Percentiles rank a stretch among this genome's conserved stretches.
These are phyloP conservation scores for Sporothrix inflata DNA, from an alignment of 2,329 filamentous ascomycete species.

Conservation along the genomic window DNA sequence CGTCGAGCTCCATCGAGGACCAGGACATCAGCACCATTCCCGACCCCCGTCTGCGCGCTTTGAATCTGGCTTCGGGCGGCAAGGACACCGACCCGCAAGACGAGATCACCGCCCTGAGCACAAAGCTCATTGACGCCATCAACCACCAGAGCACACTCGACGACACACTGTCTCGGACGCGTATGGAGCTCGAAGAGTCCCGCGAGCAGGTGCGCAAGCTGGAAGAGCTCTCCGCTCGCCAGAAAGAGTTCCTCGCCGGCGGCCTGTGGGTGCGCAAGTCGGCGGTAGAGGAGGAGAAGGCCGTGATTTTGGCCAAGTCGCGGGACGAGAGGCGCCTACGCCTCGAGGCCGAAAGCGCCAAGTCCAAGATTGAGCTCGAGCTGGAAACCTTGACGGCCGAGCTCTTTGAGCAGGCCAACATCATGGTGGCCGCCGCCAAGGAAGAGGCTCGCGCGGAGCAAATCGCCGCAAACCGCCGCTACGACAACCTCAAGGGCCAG, in stretches of 20 bases:
- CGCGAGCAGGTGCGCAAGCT: slow-evolving; percentile 68
- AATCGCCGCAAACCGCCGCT: slow-evolving; percentile 78
- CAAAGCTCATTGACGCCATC: slow-evolving; percentile 95
- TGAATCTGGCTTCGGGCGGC: slow-evolving; percentile 49
- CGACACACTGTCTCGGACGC: slow-evolving; percentile 79
- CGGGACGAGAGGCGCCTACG: slow-evolving; percentile 68
- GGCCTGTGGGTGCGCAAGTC: slow-evolving; percentile 77
- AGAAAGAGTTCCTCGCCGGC: slow-evolving; percentile 71
- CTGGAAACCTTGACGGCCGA: slow-evolving; percentile 87
- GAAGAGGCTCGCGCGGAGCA: slow-evolving; percentile 86
- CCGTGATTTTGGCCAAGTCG: slow-evolving; percentile 59
- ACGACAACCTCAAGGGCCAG: slow-evolving; percentile 83
- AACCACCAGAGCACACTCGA: slow-evolving; percentile 94
- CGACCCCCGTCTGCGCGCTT: slow-evolving; percentile 60
- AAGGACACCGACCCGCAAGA: slow-evolving; percentile 59
- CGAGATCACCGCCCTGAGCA: slow-evolving; percentile 88
- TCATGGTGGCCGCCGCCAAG: slow-evolving; percentile 92
- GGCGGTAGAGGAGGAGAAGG: slow-evolving; percentile 73
- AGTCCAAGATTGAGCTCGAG: slow-evolving; percentile 88
- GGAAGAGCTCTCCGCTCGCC: slow-evolving; percentile 66
- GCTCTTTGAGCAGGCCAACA: slow-evolving; percentile 97
- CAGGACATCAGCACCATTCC: slow-evolving; percentile 71
- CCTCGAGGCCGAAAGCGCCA: slow-evolving; percentile 72
- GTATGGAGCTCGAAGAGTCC: slow-evolving; percentile 79
- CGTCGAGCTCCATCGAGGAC: slow-evolving; percentile 50